Base-by-base conservation (phyloP, 2,329 filamentous ascomycete genomes). In the Verticillium alfalfae region DNA sequence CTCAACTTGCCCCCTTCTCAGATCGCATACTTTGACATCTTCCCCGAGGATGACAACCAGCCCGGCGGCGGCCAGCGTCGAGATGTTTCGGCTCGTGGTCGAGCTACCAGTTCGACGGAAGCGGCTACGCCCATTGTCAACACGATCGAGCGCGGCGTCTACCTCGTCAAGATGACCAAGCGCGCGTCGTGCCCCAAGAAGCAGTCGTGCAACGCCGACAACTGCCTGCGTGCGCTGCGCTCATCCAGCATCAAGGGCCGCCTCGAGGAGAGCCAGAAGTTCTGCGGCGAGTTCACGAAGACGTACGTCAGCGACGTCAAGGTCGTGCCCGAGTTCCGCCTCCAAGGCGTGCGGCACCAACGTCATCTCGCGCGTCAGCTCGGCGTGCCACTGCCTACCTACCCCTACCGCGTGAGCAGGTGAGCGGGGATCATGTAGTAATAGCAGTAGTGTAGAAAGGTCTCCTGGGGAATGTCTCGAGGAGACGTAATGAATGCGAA, bases 11-110 rank as follows among this genome's bases (percentile, higher is more conserved):
- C 1, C 22, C 45, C 31, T 3, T 4, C 16, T n/a, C 58, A 59
- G 58, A 58, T 65, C n/a, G 64, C 64, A 37, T 65, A 64, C 64
- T 65, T 65, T 45, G 64, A 65, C n/a, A 60, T 65, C 34, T 60
- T 56, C 49, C 64, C 64, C 22, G 64, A 65, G 26, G 64, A 65
- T 10, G 64, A 65, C 15, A 57, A 61, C 34, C 60, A 62, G 57
- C 58, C 61, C 12, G 64, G 62, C 13, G 64, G 64, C 26, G 64
- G 64, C 16, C 16, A 59, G 57, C 63, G 56, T 61, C 26, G 59
- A 60, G 58, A 52, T 52, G 45, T 58, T 58, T 62, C 36, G 63
- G 60, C 34, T 60, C 57, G 55, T 64, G 63, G 63, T 55, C 57
- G 7, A 57, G 60, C 7, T 64, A 61, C 57, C 60, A 59, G 56